These are phyloP conservation scores for Stagonosporopsis rhizophila DNA, from an alignment of 2,329 filamentous ascomycete genomes.

Conservation along the genomic window DNA sequence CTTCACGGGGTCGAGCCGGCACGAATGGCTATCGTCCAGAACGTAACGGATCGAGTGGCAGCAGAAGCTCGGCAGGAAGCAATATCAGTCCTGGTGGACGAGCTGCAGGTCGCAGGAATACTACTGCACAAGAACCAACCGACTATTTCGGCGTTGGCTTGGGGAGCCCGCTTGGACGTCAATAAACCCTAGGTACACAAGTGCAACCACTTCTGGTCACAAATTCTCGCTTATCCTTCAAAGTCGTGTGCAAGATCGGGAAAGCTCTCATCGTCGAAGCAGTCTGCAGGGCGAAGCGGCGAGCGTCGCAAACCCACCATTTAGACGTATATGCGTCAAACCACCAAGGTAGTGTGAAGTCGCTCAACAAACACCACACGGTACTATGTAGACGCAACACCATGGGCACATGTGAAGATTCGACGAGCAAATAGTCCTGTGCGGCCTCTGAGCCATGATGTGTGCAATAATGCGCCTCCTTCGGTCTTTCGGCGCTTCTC, in stretches of 20 bases:
- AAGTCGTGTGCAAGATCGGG: not conserved
- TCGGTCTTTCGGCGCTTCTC: conserved; percentile 1
- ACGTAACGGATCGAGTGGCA: conserved; percentile 10
- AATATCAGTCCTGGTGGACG: conserved; percentile 27
- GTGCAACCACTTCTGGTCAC: not conserved
- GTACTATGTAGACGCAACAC: not conserved
- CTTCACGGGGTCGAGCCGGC: conserved; percentile 27
- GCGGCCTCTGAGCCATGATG: not conserved
- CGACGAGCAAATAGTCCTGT: not conserved
- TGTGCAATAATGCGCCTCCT: conserved; percentile 3
- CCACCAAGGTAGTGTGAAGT: not conserved
- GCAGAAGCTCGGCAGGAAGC: conserved; percentile 24
- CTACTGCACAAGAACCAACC: conserved; percentile 14
- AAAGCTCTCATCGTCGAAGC: not conserved
- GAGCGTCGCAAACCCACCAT: not conserved
- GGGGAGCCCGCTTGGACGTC: conserved; percentile 8
- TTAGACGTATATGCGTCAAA: not conserved
- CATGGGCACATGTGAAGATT: not conserved
- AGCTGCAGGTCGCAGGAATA: conserved; percentile 22
- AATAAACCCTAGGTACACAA: not conserved
- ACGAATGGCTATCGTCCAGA: conserved; percentile 24
- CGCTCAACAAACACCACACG: not conserved
- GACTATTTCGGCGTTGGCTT: conserved; percentile 36
- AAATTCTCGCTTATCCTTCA: not conserved
- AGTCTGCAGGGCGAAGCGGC: not conserved